Conservation (phyloP, 768 basidiomycete species). For the Rhizopogon roseolus region DNA sequence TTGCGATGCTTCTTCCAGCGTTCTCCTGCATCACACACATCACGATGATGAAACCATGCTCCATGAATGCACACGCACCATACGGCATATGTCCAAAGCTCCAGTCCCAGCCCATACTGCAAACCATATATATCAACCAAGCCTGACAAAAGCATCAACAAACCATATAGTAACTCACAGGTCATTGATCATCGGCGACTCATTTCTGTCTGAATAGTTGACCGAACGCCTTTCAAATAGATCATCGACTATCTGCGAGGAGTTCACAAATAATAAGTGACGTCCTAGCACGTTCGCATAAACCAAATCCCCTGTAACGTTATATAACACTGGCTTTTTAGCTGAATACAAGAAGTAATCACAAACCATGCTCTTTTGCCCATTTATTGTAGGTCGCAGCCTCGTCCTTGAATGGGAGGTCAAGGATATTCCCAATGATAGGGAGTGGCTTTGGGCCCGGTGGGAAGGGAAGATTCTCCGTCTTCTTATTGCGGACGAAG, state of each 20-base stretch:
- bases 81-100: constrained; percentile 55
- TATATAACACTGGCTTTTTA: background rate
- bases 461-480: constrained; percentile 34
- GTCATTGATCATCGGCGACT: constrained; percentile 46
- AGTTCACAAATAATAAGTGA: constrained; percentile 44
- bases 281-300: constrained; percentile 48
- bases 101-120: constrained; percentile 44
- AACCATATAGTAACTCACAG: constrained; percentile 33
- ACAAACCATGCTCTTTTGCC: constrained; percentile 33
- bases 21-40: constrained; percentile 32
- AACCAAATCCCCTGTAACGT: constrained; percentile 44
- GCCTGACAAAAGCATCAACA: no score
- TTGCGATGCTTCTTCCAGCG: constrained; percentile 49
- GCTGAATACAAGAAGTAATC: background rate
- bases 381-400: constrained; percentile 38
- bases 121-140: constrained; percentile 18
- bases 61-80: constrained; percentile 23
- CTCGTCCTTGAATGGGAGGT: constrained; percentile 35
- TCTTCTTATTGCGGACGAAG: constrained; percentile 8
- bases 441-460: constrained; percentile 54
- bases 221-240: constrained; percentile 52
- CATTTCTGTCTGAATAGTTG: constrained; percentile 51
- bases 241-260: constrained; percentile 40
- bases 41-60: background rate
- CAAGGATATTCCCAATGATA: constrained; percentile 47